phyloP scores from a whole-genome alignment of 208 protist species.

The Balamuthia mandrillaris region DNA sequence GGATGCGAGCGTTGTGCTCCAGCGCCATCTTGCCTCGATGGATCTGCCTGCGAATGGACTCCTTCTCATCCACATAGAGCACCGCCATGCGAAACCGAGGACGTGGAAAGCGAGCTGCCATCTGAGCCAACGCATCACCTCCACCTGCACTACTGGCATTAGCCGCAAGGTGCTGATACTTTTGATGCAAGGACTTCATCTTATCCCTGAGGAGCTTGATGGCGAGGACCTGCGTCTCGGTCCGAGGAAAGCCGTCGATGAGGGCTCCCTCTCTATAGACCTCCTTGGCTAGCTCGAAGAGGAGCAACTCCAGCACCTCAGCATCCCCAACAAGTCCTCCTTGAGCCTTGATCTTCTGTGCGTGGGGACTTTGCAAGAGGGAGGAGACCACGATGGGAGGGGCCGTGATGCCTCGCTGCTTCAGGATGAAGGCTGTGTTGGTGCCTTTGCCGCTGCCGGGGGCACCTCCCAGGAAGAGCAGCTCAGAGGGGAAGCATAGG shows the following conservation, averaged over 20 bases:
- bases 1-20: background rate
- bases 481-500: background rate
- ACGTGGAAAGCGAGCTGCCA: background rate
- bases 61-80: background rate
- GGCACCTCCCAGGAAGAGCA: background rate
- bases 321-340: conserved; percentile 1
- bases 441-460: conserved; percentile 8
- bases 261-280: background rate
- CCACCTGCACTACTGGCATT: background rate
- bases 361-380: background rate
- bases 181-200: background rate
- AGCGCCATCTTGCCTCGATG: background rate
- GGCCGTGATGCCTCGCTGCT: too few relatives aligned
- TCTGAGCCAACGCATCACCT: background rate
- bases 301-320: background rate
- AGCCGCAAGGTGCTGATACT: too few relatives aligned
- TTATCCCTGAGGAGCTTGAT: background rate
- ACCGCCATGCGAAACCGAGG: background rate
- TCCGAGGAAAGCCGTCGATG: conserved; percentile 3
- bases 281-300: background rate
- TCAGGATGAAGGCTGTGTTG: background rate
- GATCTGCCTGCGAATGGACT: background rate
- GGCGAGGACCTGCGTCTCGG: background rate
- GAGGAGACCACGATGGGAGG: background rate
- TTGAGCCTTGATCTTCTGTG: background rate